These are phyloP conservation scores for Macrophomina phaseolina DNA, from an alignment of 2,329 filamentous ascomycete species.

Conservation along the genomic window DNA sequence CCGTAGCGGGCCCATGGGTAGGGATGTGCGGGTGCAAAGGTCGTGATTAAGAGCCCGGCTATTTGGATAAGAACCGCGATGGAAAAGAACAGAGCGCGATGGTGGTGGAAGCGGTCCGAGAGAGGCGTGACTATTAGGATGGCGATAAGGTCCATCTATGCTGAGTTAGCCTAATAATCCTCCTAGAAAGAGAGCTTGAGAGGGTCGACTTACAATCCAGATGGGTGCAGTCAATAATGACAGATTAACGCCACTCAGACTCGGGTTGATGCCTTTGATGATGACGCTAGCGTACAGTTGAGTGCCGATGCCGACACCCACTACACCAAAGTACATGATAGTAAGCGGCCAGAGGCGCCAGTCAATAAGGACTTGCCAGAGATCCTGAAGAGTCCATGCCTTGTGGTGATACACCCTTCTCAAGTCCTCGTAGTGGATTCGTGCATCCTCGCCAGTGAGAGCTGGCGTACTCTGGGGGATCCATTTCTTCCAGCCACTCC, in stretches of 20 bases:
- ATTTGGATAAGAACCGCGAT: conserved; percentile 79
- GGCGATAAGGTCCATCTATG: conserved; percentile 81
- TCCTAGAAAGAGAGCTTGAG: neutral
- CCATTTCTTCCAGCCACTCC: conserved; percentile 64
- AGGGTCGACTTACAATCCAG: conserved; percentile 73
- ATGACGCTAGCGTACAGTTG: conserved; percentile 89
- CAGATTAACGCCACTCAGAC: conserved; percentile 74
- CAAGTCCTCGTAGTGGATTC: conserved; percentile 83
- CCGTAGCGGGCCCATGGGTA: conserved; percentile 85
- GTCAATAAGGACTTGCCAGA: conserved; percentile 74
- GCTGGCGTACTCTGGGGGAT: conserved; percentile 73
- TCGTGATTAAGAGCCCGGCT: conserved; percentile 77
- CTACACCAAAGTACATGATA: conserved; percentile 94
- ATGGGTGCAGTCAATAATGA: conserved; percentile 88
- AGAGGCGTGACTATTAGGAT: conserved; percentile 85
- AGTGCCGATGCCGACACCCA: conserved; percentile 88
- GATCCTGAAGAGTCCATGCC: conserved; percentile 74
- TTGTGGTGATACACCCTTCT: conserved; percentile 78
- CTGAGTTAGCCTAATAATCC: conserved; percentile 7
- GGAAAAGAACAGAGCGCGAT: conserved; percentile 82
- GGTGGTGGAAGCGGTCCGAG: conserved; percentile 82
- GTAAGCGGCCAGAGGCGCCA: conserved; percentile 88
- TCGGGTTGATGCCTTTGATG: conserved; percentile 77
- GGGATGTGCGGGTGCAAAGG: conserved; percentile 67
- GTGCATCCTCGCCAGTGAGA: conserved; percentile 75